A percentile compares a stretch with the other conserved stretches of the same genome.
phyloP scores from a whole-genome alignment of 2,329 filamentous ascomycete genomes.

The Lecanosticta acicola region DNA sequence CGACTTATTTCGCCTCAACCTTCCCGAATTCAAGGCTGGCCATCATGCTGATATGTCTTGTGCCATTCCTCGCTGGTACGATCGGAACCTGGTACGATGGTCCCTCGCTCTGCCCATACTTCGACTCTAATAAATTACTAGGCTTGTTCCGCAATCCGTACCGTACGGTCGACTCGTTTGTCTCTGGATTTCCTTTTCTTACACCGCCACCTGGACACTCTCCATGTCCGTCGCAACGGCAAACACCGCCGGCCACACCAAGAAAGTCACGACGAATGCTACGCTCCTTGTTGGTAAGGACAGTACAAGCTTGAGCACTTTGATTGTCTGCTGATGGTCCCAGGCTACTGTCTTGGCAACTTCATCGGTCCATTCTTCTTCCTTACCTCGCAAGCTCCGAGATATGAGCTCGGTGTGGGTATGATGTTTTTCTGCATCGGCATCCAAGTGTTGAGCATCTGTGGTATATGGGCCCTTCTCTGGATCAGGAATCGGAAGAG shows the following conservation, averaged over 20 bases:
- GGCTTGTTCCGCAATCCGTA: conserved; percentile 6
- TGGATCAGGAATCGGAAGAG: conserved; percentile 9
- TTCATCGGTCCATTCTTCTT: conserved; percentile 60
- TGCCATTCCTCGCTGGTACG: conserved; percentile 54
- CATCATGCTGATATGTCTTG: conserved; percentile 50
- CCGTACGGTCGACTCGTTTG: conserved; percentile 13
- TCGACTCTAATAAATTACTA: not conserved
- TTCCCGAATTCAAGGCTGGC: conserved; percentile 36
- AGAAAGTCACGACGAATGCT: conserved; percentile 59
- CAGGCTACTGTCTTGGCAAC: conserved; percentile 48
- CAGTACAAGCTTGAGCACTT: conserved; percentile 10
- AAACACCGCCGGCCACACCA: conserved; percentile 53
- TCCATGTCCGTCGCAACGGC: conserved; percentile 45
- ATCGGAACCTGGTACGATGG: conserved; percentile 34
- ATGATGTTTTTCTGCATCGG: conserved; percentile 47
- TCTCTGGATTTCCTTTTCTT: conserved; percentile 15
- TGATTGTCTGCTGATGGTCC: conserved; percentile 43
- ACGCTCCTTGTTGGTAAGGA: conserved; percentile 28
- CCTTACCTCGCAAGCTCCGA: conserved; percentile 47
- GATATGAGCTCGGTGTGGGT: conserved; percentile 49
- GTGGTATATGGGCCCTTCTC: conserved; percentile 10
- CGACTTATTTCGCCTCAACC: conserved; percentile 25
- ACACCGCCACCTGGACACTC: conserved; percentile 47
- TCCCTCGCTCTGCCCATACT: not conserved
- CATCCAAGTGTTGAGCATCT: conserved; percentile 14